phyloP scores from a whole-genome alignment of 768 basidiomycete genomes.

The Amanita thiersii region DNA sequence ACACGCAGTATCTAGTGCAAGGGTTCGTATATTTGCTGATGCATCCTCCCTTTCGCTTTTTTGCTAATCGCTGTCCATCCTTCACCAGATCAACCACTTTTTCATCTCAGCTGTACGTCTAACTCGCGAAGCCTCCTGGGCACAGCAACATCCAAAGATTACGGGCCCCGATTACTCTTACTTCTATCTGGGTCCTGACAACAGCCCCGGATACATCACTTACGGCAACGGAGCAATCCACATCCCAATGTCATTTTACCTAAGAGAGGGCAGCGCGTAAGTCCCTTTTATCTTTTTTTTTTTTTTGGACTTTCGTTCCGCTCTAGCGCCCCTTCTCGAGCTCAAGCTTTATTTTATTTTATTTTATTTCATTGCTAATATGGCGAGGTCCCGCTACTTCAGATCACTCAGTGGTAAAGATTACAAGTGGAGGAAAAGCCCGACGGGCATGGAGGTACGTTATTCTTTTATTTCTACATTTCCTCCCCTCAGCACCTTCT shows the following conservation, averaged over 20 bases:
- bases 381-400: conserved; percentile 64
- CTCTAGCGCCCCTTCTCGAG: conserved; percentile 1
- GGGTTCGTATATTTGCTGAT: too few relatives aligned
- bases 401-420: conserved; percentile 58
- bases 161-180: conserved; percentile 78
- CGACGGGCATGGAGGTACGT: conserved; percentile 61
- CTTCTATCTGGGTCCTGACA: conserved; percentile 67
- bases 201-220: conserved; percentile 50
- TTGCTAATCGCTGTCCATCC: conserved; percentile 12
- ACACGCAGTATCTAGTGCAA: too few relatives aligned
- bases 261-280: conserved; percentile 54
- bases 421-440: conserved; percentile 75
- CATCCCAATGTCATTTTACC: conserved; percentile 47
- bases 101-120: conserved; percentile 60
- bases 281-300: too few relatives aligned
- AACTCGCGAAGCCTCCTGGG: conserved; percentile 58
- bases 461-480: too few relatives aligned
- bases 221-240: conserved; percentile 58
- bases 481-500: too few relatives aligned
- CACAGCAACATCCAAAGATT: conserved; percentile 56
- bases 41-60: conserved; percentile 6
- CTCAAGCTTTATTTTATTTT: conserved; percentile 8
- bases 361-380: conserved; percentile 1
- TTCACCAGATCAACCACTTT: conserved; percentile 44
- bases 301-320: too few relatives aligned